Evolutionary conservation across 768 basidiomycete species (phyloP), one percentile per base, ranked within the genome.

Genomic region (Rhodotorula paludigena): DNA sequence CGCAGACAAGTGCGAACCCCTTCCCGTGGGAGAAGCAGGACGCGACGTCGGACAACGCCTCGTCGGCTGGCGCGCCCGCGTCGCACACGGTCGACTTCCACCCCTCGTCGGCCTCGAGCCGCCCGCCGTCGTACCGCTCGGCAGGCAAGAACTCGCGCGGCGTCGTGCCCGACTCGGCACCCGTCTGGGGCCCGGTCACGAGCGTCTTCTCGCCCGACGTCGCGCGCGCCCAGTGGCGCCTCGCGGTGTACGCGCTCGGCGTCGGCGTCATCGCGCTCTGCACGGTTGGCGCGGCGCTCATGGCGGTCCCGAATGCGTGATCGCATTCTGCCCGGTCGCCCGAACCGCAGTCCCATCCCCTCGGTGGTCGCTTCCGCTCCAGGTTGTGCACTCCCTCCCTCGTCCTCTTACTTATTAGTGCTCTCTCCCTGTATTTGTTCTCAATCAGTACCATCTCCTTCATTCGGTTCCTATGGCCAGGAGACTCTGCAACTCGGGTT

Each of bases 21-120:
- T 67, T 67, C 70, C 70, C 70, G 2, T 71, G 70, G 70, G 70
- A 71, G 65, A 71, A 64, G 64, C 42, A 71, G 32, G 65, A 60
- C 20, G 23, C 35, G n/a, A 30, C n/a, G n/a, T n/a, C n/a, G n/a
- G n/a, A n/a, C 41, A 30, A 57, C 35, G 49, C 44, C 5, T 41
- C 56, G 6, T 35, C 60, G 57, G 39, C 60, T 23, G 16, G 41
- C 59, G 38, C 35, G 5, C 41, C 56, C 21, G 23, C 45, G 41
- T 21, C 41, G 48, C 53, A 52, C 62, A 54, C 44, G 8, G 35
- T 70, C 60, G 44, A 45, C 33, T 62, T 65, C 39, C 15, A 48
- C 3, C 39, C 39, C 28, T 33, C 32, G 3, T 8, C 38, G 5
- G 54, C 39, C 15, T 56, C 57, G 10, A 65, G 63, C 5, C 69